phyloP scores from a whole-genome alignment of 139 green algal genomes.

The Chlamydomonas sphaeroides region DNA sequence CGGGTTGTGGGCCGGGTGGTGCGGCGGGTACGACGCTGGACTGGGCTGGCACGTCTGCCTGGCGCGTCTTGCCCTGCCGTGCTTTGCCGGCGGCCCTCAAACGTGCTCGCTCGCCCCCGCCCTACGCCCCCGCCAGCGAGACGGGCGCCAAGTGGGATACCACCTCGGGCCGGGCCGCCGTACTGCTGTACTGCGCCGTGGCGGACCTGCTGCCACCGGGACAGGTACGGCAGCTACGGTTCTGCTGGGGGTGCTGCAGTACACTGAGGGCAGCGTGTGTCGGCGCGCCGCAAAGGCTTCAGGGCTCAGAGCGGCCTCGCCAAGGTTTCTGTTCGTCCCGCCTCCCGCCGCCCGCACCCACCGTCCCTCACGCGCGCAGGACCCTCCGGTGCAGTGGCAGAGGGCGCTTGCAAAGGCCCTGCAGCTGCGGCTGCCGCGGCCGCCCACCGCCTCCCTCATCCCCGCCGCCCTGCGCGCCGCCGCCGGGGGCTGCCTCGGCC shows the following conservation, averaged over 20 bases:
- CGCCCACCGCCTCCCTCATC: background rate
- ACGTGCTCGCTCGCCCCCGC: no score
- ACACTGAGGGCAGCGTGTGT: background rate
- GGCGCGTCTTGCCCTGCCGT: no score
- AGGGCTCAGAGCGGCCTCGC: background rate
- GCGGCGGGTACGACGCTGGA: background rate
- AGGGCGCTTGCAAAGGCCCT: slow-evolving; percentile 17
- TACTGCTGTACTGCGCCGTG: slow-evolving; percentile 31
- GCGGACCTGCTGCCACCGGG: slow-evolving; percentile 31
- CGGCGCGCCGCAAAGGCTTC: background rate
- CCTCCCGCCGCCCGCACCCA: background rate
- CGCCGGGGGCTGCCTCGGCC: slow-evolving; percentile 20
- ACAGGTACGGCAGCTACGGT: slow-evolving; percentile 9
- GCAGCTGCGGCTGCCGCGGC: slow-evolving; percentile 8
- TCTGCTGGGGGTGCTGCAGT: no score
- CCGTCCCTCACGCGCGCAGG: background rate
- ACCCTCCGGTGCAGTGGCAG: slow-evolving; percentile 29
- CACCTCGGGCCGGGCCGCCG: background rate
- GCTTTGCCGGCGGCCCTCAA: no score
- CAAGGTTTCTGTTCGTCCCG: no score
- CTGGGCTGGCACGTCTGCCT: background rate
- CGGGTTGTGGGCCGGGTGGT: no score
- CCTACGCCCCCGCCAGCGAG: background rate
- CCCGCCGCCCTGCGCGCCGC: slow-evolving; percentile 21
- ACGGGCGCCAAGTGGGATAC: slow-evolving; percentile 29